Evolutionary conservation across 116 monocot species (phyloP).

Genomic region (Cymodocea nodosa): DNA sequence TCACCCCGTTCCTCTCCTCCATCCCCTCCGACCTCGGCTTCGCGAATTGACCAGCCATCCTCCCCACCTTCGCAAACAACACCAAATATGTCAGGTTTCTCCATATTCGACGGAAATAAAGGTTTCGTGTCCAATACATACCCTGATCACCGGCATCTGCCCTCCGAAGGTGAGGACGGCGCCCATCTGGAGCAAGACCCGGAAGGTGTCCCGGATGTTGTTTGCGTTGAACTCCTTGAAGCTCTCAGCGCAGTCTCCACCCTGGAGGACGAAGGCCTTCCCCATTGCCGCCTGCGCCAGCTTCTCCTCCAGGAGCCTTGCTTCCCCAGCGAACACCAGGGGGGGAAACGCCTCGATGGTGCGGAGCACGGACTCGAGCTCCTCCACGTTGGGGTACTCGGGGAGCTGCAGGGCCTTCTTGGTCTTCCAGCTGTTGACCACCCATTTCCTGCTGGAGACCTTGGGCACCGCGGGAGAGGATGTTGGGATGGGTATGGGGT

Average conservation of each 20-base stretch:
- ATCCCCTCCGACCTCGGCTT: slow-evolving; percentile 66
- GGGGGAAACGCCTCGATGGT: slow-evolving; percentile 71
- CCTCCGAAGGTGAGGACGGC: slow-evolving; percentile 70
- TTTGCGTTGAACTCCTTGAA: slow-evolving; percentile 84
- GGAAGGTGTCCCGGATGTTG: slow-evolving; percentile 66
- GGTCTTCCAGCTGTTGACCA: slow-evolving; percentile 48
- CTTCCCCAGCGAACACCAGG: slow-evolving; percentile 80
- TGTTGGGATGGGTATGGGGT: not conserved
- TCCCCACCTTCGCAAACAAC: slow-evolving; percentile 41
- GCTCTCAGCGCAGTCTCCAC: slow-evolving; percentile 87
- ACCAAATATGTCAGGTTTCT: not conserved
- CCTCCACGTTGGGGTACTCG: slow-evolving; percentile 47
- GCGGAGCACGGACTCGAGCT: slow-evolving; percentile 40
- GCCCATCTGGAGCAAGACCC: slow-evolving; percentile 67
- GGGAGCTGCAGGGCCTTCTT: slow-evolving; percentile 74
- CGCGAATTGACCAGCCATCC: slow-evolving; percentile 93
- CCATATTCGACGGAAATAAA: not conserved
- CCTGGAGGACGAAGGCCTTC: slow-evolving; percentile 67
- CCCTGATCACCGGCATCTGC: slow-evolving; percentile 72
- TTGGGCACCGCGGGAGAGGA: not conserved
- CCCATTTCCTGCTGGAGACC: slow-evolving; percentile 22
- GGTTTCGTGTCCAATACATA: not conserved
- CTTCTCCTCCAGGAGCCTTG: slow-evolving; percentile 58
- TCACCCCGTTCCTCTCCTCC: slow-evolving; percentile 76
- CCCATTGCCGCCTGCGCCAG: slow-evolving; percentile 70